Conservation (phyloP, 2,329 filamentous ascomycete genomes). For the Ophiosphaerella korrae region DNA sequence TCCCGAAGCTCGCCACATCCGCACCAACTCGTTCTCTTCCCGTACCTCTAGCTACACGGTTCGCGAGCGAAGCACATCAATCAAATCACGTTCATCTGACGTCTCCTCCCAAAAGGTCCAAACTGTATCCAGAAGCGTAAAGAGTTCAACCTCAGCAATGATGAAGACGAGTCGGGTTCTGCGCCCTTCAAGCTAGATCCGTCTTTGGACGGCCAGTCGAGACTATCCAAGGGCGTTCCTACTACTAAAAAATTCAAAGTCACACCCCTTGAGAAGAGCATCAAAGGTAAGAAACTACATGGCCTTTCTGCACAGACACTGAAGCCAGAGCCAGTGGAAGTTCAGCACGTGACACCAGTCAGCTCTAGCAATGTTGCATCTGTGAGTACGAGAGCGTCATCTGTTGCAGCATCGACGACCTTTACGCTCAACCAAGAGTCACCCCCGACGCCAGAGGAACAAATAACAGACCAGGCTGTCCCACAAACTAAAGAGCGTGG, state of each 20-base stretch:
- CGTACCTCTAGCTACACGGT: neutral
- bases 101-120: neutral
- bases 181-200: slow-evolving; percentile 8
- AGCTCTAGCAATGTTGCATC: too few species aligned
- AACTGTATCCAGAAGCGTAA: slow-evolving; percentile 6
- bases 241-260: neutral
- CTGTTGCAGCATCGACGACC: too few species aligned
- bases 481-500: neutral
- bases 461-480: too few species aligned
- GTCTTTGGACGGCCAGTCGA: neutral
- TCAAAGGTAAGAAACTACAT: slow-evolving; percentile 1
- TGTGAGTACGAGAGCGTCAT: too few species aligned
- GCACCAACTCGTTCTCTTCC: slow-evolving; percentile 6
- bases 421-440: too few species aligned
- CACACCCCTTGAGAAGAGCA: too few species aligned
- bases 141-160: slow-evolving; percentile 11
- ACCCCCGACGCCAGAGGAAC: too few species aligned
- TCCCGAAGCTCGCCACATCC: neutral
- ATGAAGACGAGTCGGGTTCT: slow-evolving; percentile 12
- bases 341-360: too few species aligned
- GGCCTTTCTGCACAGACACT: too few species aligned
- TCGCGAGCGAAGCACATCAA: too few species aligned
- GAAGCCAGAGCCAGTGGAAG: too few species aligned
- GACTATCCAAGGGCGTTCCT: neutral
- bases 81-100: neutral